Conservation (phyloP, 2,329 filamentous ascomycete genomes). For the Ceratocystis destructans region DNA sequence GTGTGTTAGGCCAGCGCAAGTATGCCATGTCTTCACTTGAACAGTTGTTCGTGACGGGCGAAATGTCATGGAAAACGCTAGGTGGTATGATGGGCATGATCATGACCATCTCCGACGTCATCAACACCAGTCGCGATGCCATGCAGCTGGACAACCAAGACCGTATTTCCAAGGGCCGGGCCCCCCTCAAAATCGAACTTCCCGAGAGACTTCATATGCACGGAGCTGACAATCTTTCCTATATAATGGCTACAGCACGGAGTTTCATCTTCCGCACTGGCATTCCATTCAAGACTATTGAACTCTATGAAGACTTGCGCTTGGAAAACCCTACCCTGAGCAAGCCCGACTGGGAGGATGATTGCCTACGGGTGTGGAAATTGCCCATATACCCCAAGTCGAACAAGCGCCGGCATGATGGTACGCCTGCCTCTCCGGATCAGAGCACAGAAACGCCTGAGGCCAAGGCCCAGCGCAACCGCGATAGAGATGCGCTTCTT, state of each 20-base stretch:
- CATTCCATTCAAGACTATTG: conserved; percentile 56
- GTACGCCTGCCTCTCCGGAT: conserved; percentile 11
- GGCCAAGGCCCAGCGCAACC: conserved; percentile 14
- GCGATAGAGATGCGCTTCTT: conserved; percentile 20
- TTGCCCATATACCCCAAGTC: conserved; percentile 42
- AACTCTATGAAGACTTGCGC: conserved; percentile 42
- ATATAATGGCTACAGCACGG: conserved; percentile 68
- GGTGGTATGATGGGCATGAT: conserved; percentile 79
- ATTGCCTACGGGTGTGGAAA: conserved; percentile 72
- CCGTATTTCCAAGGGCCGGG: conserved; percentile 29
- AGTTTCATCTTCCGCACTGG: conserved; percentile 77
- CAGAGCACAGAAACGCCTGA: conserved; percentile 3
- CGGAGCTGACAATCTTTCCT: conserved; percentile 65
- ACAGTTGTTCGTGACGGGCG: conserved; percentile 73
- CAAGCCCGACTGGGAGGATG: conserved; percentile 59
- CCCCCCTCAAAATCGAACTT: conserved; percentile 22
- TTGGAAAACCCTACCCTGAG: conserved; percentile 22
- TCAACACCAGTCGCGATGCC: conserved; percentile 35
- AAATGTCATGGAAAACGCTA: conserved; percentile 57
- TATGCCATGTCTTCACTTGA: conserved; percentile 50
- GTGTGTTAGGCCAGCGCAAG: conserved; percentile 56
- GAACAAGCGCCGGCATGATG: conserved; percentile 19
- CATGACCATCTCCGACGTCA: conserved; percentile 63
- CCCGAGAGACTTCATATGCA: conserved; percentile 48
- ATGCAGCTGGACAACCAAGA: conserved; percentile 29